Base-by-base conservation (phyloP, 768 basidiomycete species). In the Auriscalpium vulgare region DNA sequence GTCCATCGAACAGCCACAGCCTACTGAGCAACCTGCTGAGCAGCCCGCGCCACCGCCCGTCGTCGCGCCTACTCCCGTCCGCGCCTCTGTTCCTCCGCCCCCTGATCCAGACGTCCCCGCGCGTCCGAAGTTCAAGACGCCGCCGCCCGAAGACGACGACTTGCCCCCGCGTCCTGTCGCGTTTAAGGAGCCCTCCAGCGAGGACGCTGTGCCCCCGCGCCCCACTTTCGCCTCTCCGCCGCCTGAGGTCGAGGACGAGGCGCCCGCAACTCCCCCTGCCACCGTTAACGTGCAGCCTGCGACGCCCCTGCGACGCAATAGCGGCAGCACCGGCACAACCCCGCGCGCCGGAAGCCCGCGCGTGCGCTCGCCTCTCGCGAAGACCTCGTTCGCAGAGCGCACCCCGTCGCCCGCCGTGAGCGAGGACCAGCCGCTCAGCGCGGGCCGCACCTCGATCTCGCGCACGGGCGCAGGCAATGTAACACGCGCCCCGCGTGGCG, bases 81-180 rank as follows among this genome's bases (percentile, higher is more conserved):
- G 71, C 62, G 37, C 62, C 17, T 51, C 61, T 0, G 56, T 56
- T 8, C 63, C 47, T 8, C 62, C 59, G 7, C 61, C 59, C 23
- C 62, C 54, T 7, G 49, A 58, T 8, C 14, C 53, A 2, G 50
- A 54, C n/a, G 17, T 54, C 10, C 67, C 71, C 16, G 59, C 68
- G 4, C 72, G 72, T 37, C 84, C 84, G 6, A 56, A 67, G 0
- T 88, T 85, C 69, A 85, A 75, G 63, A 83, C 83, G 53, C 85
- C 84, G 8, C 79, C 81, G 23, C 81, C 81, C 4, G 85, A 85
- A 69, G 60, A 69, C 23, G 80, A 82, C 51, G 75, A 80, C 43
- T 65, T 76, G 21, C 72, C 78, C 10, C 70, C 74, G 9, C 70
- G 70, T 13, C 61, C 54, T 23, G 73, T 76, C 7, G 59, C 63